Evolutionary conservation across 2,329 filamentous ascomycete genomes (phyloP), one percentile per base, ranked within the genome.

Genomic region (Aspergillus melleus): DNA sequence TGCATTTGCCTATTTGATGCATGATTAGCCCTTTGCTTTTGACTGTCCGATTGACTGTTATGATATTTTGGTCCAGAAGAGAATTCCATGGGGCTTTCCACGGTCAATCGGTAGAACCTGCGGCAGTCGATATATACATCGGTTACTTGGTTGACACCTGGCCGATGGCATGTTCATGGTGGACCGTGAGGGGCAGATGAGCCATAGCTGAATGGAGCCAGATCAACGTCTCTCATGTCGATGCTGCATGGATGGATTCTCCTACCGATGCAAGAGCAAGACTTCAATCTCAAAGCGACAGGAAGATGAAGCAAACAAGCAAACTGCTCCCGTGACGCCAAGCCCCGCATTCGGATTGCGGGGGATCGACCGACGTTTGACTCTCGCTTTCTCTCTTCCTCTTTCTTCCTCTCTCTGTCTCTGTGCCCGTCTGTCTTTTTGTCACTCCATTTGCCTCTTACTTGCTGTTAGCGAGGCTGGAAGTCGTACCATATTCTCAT

Each of bases 281-380:
- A 46, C 8, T 20, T 16, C 14, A 6, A 20, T 24, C n/a, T 22
- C 3, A 4, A 47, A 24, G 44, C 22, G 19, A 20, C 10, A 14
- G n/a, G 39, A 14, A 42, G 8, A n/a, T 16, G 29, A n/a, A 16
- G 32, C 24, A 55, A 26, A 44, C 30, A 47, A 47, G 56, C 24
- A 12, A 44, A 54, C 46, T 64, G 61, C 52, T 59, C 61, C 54
- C 59, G 64, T 65, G 61, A 70, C 63, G 55, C 52, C 63, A 60
- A 63, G 61, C 55, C 63, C 51, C 55, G 61, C 61, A 58, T 49
- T 53, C 26, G 42, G 42, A 61, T 57, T 59, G 60, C 60, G 62
- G 62, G 62, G 60, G 36, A 63, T 52, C 36, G 52, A 30, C 39
- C 32, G 9, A 14, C 29, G 12, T 39, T 53, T 12, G 5, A 14